phyloP scores from a whole-genome alignment of 306 rosid genomes.

The Fragaria vesca region DNA sequence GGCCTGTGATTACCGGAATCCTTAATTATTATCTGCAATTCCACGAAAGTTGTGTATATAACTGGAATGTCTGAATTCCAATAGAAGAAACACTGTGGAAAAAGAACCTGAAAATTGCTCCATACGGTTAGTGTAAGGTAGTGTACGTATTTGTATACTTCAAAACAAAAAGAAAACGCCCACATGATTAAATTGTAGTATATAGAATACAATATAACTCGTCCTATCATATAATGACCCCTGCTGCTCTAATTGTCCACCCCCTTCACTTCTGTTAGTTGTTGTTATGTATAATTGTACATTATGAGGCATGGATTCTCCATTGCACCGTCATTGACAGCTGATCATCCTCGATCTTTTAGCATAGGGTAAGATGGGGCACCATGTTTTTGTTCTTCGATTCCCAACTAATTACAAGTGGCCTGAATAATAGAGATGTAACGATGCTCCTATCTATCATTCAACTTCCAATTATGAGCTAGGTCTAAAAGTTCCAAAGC shows the following conservation, averaged over 20 bases:
- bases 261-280: neutral
- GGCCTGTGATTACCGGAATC: too few relatives aligned
- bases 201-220: neutral
- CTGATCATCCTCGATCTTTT: constrained; percentile 12
- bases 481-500: neutral
- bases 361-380: constrained; percentile 18
- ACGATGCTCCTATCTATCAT: neutral
- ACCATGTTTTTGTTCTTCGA: neutral
- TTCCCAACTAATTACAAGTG: neutral
- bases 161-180: neutral
- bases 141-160: neutral
- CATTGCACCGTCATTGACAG: constrained; percentile 39
- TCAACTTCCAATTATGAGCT: neutral
- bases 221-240: neutral
- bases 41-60: too few relatives aligned
- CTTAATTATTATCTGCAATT: too few relatives aligned
- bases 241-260: neutral
- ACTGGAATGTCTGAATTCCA: too few relatives aligned
- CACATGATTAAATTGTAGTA: neutral
- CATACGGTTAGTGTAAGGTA: neutral
- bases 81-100: too few relatives aligned
- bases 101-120: neutral
- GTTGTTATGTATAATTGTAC: neutral
- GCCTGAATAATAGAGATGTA: neutral
- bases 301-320: constrained; percentile 1